Base-by-base conservation (phyloP, 345 rosid species). In the Murraya koenigii region DNA sequence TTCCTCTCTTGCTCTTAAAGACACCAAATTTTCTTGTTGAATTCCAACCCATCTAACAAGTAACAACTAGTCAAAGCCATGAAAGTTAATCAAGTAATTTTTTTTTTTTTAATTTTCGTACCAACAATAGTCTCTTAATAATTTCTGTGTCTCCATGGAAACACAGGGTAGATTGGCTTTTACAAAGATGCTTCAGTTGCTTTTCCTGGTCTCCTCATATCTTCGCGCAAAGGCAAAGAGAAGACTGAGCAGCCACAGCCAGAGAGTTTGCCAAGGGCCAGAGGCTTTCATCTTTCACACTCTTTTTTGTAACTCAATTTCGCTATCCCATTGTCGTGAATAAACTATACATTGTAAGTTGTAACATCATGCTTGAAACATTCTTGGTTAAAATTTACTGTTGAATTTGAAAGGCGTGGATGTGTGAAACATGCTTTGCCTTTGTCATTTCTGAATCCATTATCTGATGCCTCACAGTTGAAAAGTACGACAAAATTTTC, bases 141-240 rank as follows among this genome's bases (percentile, higher is more conserved):
- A 25, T 17, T 2, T 70, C 15, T 66, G 2, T 58, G 7, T 14
- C 0, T 60, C 59, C 35, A 32, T 47, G 52, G 11, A 58, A 54
- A 65, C 44, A 35, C 86, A 88, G 91, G 91, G 63, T 84, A 36
- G 81, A 81, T 11, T 88, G 91, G 91, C 35, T 88, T 61, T 2
- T 83, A 52, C 47, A 75, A 77, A 83, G 86, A 70, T 86, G 89
- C 83, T 84, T 88, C 83, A 61, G 72, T 15, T 86, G 82, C 76
- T 65, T 79, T 36, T 69, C 85, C 30, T 73, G 62, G 80, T 62
- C 69, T 66, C 8, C 22, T 28, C 70, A 39, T 66, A 26, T 54
- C 56, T 35, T 6, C 26, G 58, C 11, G 39, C 77, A 14, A 36
- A 22, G 5, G 41, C 15, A 25, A 36, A 19, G 54, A 25, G 39